phyloP scores from a whole-genome alignment of 2,329 filamentous ascomycete genomes.

The Hymenoscyphus fraxineus region DNA sequence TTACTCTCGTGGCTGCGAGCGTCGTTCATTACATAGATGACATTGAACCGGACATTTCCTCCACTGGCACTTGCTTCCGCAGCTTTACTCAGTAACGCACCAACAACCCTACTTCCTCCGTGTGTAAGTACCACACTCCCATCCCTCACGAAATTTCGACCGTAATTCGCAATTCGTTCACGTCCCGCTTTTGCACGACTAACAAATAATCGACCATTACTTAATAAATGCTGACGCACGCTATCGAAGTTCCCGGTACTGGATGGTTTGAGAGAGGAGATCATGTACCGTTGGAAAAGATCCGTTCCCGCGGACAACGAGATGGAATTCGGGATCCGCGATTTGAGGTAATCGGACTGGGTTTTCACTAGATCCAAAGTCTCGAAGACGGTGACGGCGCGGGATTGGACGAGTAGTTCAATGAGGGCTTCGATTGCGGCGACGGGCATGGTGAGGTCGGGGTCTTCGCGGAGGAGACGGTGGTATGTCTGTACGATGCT shows the following conservation, averaged over 20 bases:
- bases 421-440: conserved; percentile 92
- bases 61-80: conserved; percentile 56
- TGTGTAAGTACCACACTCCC: conserved; percentile 83
- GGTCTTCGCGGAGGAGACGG: conserved; percentile 61
- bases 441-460: conserved; percentile 90
- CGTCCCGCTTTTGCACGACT: conserved; percentile 80
- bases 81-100: conserved; percentile 70
- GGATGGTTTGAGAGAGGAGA: conserved; percentile 58
- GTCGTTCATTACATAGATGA: conserved; percentile 72
- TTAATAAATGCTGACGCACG: conserved; percentile 76
- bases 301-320: conserved; percentile 91
- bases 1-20: conserved; percentile 58
- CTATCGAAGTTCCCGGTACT: conserved; percentile 69
- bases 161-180: conserved; percentile 76
- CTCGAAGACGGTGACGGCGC: conserved; percentile 85
- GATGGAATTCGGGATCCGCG: conserved; percentile 79
- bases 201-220: conserved; percentile 84
- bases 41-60: conserved; percentile 66
- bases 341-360: conserved; percentile 74
- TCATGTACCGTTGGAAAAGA: conserved; percentile 90
- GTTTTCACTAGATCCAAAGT: conserved; percentile 80
- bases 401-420: conserved; percentile 73
- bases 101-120: conserved; percentile 81
- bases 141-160: conserved; percentile 73
- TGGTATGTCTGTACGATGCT: conserved; percentile 63